Conservation (phyloP, 2,329 filamentous ascomycete genomes). For the Colletotrichum sp. region DNA sequence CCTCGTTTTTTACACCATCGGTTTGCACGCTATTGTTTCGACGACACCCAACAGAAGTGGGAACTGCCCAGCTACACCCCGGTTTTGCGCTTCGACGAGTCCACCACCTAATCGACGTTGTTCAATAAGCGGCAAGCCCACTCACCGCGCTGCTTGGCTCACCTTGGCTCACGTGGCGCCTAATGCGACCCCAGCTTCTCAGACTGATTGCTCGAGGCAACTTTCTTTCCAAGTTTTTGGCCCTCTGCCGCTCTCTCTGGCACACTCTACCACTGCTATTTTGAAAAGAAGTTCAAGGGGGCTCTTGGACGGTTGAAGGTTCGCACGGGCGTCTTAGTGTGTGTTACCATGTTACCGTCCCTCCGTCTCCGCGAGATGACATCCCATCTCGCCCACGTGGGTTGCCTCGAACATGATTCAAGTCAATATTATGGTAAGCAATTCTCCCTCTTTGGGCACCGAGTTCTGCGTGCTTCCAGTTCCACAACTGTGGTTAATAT, state of each 20-base stretch:
- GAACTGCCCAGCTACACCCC: neutral
- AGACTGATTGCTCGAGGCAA: neutral
- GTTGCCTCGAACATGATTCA: neutral
- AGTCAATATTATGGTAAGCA: neutral
- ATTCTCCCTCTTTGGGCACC: neutral
- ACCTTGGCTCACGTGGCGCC: conserved; percentile 22
- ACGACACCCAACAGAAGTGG: conserved; percentile 16
- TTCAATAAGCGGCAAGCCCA: conserved; percentile 11
- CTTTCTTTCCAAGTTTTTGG: neutral
- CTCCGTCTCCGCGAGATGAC: neutral
- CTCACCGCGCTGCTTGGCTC: conserved; percentile 11
- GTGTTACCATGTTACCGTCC: neutral
- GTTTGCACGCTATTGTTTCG: conserved; percentile 7
- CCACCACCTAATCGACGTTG: neutral
- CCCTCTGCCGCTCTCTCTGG: neutral
- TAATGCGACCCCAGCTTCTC: conserved; percentile 4
- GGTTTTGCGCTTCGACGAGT: neutral
- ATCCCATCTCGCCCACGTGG: neutral
- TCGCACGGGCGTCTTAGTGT: neutral
- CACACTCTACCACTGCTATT: neutral
- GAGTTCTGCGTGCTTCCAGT: neutral
- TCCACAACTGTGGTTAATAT: neutral
- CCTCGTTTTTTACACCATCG: neutral
- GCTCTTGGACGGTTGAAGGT: neutral
- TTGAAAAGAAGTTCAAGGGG: neutral